Evolutionary conservation across 768 basidiomycete species (phyloP).

Genomic region (Leucogyrophana mollusca): DNA sequence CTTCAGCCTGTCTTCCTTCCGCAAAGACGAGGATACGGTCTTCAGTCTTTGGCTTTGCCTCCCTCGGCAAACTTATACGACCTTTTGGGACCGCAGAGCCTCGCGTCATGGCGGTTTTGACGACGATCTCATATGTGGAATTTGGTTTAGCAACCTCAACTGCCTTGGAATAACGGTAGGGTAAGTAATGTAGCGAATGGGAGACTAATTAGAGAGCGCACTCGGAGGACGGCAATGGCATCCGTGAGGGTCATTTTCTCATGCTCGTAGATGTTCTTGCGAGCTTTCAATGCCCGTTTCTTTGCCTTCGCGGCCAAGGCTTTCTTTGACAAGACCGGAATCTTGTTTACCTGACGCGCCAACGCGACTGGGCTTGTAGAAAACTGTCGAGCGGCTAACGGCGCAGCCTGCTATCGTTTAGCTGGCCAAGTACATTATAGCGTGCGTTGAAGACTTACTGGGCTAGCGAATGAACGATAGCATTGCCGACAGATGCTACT

Average conservation of each 20-base stretch:
- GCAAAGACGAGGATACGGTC: slow-evolving; percentile 93
- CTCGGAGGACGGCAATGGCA: slow-evolving; percentile 71
- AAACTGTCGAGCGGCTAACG: slow-evolving; percentile 47
- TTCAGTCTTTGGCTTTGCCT: slow-evolving; percentile 67
- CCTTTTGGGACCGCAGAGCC: slow-evolving; percentile 87
- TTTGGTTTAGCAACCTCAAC: slow-evolving; percentile 78
- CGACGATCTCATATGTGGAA: slow-evolving; percentile 74
- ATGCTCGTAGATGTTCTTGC: slow-evolving; percentile 54
- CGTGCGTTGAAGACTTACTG: slow-evolving; percentile 12
- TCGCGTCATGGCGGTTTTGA: slow-evolving; percentile 77
- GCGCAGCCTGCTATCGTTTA: slow-evolving; percentile 2
- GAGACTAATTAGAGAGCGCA: slow-evolving; percentile 30
- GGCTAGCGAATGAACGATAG: slow-evolving; percentile 10
- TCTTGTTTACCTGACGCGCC: slow-evolving; percentile 53
- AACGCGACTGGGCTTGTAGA: slow-evolving; percentile 47
- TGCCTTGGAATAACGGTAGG: slow-evolving; percentile 46
- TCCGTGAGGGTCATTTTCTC: slow-evolving; percentile 67
- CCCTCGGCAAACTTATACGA: slow-evolving; percentile 79
- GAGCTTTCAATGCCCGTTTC: slow-evolving; percentile 53
- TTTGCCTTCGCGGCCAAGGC: slow-evolving; percentile 64
- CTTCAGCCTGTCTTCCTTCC: slow-evolving; percentile 76
- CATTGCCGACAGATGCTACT: slow-evolving; percentile 25
- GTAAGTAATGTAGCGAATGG: slow-evolving; percentile 4
- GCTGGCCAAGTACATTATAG: not conserved
- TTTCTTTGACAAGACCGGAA: slow-evolving; percentile 66